phyloP scores from a whole-genome alignment of 2,329 filamentous ascomycete genomes.

The Cladosporium sp. region DNA sequence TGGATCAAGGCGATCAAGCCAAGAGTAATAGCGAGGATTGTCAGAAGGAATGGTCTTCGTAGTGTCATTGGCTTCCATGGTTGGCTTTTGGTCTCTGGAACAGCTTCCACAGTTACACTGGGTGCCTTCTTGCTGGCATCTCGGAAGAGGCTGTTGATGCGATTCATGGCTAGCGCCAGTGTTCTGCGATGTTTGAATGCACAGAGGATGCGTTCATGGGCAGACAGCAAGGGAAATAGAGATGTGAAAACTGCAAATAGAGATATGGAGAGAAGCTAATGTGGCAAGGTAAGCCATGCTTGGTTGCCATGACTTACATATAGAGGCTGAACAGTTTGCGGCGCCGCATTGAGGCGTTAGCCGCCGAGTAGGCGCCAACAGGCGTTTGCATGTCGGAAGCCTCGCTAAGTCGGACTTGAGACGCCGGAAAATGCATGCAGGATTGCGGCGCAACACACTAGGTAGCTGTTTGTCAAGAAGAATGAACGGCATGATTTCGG shows the following conservation, averaged over 20 bases:
- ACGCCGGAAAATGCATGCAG: conserved; percentile 5
- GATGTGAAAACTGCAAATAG: not conserved
- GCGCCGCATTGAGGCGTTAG: conserved; percentile 7
- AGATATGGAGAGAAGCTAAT: not conserved
- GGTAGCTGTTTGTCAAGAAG: not conserved
- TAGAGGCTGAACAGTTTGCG: not conserved
- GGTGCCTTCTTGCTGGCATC: not conserved
- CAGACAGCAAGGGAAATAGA: no score
- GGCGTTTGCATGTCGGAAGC: conserved; percentile 5
- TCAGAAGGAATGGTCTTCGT: conserved; percentile 32
- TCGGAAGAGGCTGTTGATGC: conserved; percentile 1
- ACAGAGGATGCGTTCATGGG: no score
- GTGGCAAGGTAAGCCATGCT: conserved; percentile 1
- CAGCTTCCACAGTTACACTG: not conserved
- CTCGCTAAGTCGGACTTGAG: conserved; percentile 4
- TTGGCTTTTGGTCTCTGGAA: not conserved
- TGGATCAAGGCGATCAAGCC: conserved; percentile 42
- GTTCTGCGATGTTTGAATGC: no score
- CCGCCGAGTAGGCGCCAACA: conserved; percentile 7
- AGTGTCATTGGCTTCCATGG: conserved; percentile 37
- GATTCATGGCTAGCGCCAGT: not conserved
- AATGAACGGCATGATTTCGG: not conserved
- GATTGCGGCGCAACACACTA: not conserved
- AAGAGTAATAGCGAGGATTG: conserved; percentile 29
- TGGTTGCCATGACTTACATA: conserved; percentile 3